Percentiles rank a stretch among this genome's conserved stretches.
Evolutionary conservation across 768 basidiomycete species (phyloP).

Genomic region (Cubamyces lactineus): DNA sequence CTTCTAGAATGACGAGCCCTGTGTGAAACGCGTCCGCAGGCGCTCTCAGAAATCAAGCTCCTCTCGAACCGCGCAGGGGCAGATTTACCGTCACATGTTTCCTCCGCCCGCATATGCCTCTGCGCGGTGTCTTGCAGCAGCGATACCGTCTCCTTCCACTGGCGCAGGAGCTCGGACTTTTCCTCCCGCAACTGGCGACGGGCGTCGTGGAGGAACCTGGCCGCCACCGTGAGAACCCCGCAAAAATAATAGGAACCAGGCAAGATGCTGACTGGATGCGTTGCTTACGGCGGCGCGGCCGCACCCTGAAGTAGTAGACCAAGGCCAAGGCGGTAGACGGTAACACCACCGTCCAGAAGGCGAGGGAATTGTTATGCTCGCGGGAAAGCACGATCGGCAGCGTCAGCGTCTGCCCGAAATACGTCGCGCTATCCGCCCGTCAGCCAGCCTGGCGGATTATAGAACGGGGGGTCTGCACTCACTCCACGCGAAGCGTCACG

Average conservation of each 20-base stretch:
- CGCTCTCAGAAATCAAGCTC: constrained; percentile 15
- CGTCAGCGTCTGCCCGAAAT: constrained; percentile 59
- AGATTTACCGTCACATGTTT: constrained; percentile 61
- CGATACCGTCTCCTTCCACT: constrained; percentile 62
- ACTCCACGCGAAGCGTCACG: constrained; percentile 62
- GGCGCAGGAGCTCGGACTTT: constrained; percentile 60
- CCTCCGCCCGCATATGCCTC: constrained; percentile 66
- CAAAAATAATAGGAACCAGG: constrained; percentile 14
- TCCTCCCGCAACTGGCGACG: constrained; percentile 66
- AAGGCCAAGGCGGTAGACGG: constrained; percentile 57
- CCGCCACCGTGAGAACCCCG: constrained; percentile 16
- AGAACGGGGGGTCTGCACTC: constrained; percentile 33
- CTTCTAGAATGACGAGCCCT: constrained; percentile 81
- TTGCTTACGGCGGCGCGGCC: constrained; percentile 55
- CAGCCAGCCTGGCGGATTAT: not conserved
- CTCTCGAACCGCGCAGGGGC: constrained; percentile 11
- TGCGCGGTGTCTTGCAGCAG: constrained; percentile 71
- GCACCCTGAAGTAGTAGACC: constrained; percentile 59
- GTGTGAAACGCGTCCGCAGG: constrained; percentile 5
- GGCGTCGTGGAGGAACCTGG: constrained; percentile 68
- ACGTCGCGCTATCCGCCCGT: constrained; percentile 46
- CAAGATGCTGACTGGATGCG: constrained; percentile 53
- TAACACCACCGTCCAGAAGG: constrained; percentile 53
- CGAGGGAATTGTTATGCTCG: constrained; percentile 49
- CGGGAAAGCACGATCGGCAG: constrained; percentile 61